Evolutionary conservation across 2,329 filamentous ascomycete species (phyloP).

Genomic region (Penicillium psychrosexuale): DNA sequence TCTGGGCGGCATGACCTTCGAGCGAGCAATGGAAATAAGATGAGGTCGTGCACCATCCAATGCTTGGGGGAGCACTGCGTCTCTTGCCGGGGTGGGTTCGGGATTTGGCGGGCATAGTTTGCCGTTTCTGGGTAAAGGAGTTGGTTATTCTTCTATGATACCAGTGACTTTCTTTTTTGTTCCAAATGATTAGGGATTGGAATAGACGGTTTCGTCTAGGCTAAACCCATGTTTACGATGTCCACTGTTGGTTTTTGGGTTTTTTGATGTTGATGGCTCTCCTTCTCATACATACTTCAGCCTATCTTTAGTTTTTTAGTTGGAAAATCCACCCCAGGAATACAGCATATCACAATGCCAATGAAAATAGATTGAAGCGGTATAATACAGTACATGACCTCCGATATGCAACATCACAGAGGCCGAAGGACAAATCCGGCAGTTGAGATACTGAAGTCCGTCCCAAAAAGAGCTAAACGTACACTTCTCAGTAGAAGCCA

Average conservation of each 20-base stretch:
- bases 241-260: constrained; percentile 11
- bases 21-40: not conserved
- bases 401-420: constrained; percentile 16
- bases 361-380: constrained; percentile 15
- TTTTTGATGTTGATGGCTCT: not conserved
- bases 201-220: constrained; percentile 6
- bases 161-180: constrained; percentile 23
- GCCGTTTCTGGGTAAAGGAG: constrained; percentile 24
- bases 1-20: constrained; percentile 20
- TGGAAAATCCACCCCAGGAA: not conserved
- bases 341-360: constrained; percentile 1
- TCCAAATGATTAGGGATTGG: constrained; percentile 15
- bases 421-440: not conserved
- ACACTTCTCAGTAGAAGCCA: not conserved
- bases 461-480: constrained; percentile 1
- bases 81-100: constrained; percentile 6
- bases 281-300: constrained; percentile 18
- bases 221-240: constrained; percentile 8
- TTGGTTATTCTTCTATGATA: constrained; percentile 27
- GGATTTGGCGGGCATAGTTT: constrained; percentile 11
- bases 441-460: not conserved
- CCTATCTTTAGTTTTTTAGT: not conserved
- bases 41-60: not conserved
- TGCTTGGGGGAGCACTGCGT: constrained; percentile 4
- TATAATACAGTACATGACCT: constrained; percentile 26